Conservation (phyloP, 2,329 filamentous ascomycete species). For the Akanthomyces dipterigenus region DNA sequence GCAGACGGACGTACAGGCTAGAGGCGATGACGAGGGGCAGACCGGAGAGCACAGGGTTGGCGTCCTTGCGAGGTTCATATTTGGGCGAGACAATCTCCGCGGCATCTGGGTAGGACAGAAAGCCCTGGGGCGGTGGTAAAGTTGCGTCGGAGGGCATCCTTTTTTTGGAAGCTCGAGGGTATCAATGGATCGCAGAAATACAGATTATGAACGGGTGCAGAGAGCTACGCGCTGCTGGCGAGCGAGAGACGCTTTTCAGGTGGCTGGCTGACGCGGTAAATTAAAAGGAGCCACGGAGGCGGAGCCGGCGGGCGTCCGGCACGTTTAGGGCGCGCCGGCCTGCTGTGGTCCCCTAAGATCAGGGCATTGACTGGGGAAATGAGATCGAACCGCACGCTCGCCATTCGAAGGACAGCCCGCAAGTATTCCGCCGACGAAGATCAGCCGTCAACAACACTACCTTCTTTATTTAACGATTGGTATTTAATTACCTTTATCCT, state of each 20-base stretch:
- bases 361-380: not conserved
- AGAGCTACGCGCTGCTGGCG: no score
- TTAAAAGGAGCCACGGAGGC: not conserved
- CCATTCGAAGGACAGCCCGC: no score
- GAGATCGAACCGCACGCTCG: no score
- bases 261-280: not conserved
- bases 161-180: no score
- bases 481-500: no score
- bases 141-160: not conserved
- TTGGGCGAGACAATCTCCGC: not conserved
- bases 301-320: not conserved
- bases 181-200: not conserved
- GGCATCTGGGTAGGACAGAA: constrained; percentile 6
- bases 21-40: constrained; percentile 5
- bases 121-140: constrained; percentile 1
- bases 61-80: constrained; percentile 3
- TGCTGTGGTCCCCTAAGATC: not conserved
- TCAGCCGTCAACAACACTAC: no score
- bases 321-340: no score
- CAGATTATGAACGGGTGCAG: not conserved
- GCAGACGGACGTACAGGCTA: constrained; percentile 1
- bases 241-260: no score
- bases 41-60: constrained; percentile 9
- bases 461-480: no score
- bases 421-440: no score